These are phyloP conservation scores for Primulina eburnea DNA, from an alignment of 257 asterid species.

Conservation along the genomic window DNA sequence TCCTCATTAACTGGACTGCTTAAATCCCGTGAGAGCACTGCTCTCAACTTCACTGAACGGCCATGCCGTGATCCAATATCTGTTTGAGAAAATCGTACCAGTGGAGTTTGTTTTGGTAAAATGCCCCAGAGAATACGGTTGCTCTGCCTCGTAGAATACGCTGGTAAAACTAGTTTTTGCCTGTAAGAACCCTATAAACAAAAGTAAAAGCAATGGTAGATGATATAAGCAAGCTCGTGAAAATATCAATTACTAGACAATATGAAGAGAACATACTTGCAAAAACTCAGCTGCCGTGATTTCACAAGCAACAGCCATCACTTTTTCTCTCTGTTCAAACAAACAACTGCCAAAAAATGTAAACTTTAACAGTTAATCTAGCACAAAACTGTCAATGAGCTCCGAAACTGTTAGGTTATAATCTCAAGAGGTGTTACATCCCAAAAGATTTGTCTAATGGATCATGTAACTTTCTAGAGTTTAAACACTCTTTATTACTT, in stretches of 20 bases:
- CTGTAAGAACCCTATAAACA: slow-evolving; percentile 48
- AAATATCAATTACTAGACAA: neutral
- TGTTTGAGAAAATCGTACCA: slow-evolving; percentile 25
- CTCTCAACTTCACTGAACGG: slow-evolving; percentile 32
- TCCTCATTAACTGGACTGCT: slow-evolving; percentile 32
- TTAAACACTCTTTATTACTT: too few relatives aligned
- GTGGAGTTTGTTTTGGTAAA: slow-evolving; percentile 24
- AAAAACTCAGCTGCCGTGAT: slow-evolving; percentile 60
- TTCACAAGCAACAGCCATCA: slow-evolving; percentile 62
- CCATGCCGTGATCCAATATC: slow-evolving; percentile 23
- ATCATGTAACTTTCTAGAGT: too few relatives aligned
- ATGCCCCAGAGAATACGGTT: slow-evolving; percentile 56
- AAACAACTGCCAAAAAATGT: neutral
- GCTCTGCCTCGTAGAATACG: slow-evolving; percentile 37
- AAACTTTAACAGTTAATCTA: neutral
- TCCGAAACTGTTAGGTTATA: neutral
- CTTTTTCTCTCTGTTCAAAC: slow-evolving; percentile 18
- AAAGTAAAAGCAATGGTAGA: slow-evolving; percentile 11
- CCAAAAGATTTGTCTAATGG: too few relatives aligned
- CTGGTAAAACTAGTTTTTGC: slow-evolving; percentile 44
- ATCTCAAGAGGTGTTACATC: too few relatives aligned
- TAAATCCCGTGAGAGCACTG: slow-evolving; percentile 48
- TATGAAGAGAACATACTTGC: slow-evolving; percentile 36
- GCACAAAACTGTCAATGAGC: neutral
- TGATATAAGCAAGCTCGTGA: neutral